Evolutionary conservation across 2,329 filamentous ascomycete genomes (phyloP).

Genomic region (Fusarium sp.): DNA sequence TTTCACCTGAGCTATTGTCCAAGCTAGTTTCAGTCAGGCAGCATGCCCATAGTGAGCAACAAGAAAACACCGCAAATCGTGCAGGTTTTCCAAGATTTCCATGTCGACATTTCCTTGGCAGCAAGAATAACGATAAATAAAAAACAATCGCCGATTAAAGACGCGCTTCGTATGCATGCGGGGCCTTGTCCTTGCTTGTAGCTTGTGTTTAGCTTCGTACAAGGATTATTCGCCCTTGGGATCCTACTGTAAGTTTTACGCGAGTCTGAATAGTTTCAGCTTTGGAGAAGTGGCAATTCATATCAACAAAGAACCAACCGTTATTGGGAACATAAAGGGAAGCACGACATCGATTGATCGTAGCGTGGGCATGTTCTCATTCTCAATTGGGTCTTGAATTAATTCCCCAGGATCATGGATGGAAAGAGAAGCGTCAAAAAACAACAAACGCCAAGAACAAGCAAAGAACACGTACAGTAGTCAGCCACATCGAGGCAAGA

Average conservation of each 20-base stretch:
- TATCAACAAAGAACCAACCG: slow-evolving; percentile 14
- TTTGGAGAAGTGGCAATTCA: slow-evolving; percentile 14
- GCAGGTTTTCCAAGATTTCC: slow-evolving; percentile 30
- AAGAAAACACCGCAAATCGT: slow-evolving; percentile 30
- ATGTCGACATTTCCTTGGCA: slow-evolving; percentile 27
- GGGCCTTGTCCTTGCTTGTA: slow-evolving; percentile 13
- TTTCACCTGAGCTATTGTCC: slow-evolving; percentile 19
- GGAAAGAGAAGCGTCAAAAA: slow-evolving; percentile 11
- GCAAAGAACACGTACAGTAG: slow-evolving; percentile 2
- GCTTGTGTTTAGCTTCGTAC: slow-evolving; percentile 10
- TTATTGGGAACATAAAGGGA: background rate
- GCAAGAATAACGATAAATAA: slow-evolving; percentile 13
- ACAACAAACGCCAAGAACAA: slow-evolving; percentile 9
- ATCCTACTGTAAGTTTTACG: background rate
- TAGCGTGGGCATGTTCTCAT: slow-evolving; percentile 17
- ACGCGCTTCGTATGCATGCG: slow-evolving; percentile 26
- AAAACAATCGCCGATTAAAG: slow-evolving; percentile 36
- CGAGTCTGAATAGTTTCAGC: slow-evolving; percentile 34
- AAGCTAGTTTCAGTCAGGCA: slow-evolving; percentile 23
- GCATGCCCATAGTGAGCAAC: background rate
- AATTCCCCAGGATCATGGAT: slow-evolving; percentile 34
- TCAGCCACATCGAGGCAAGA: slow-evolving; percentile 31
- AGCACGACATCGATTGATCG: background rate
- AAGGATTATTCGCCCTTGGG: slow-evolving; percentile 3
- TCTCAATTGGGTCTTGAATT: slow-evolving; percentile 26